Evolutionary conservation across 1,284 basidiomycete genomes (phyloP), one percentile per base, ranked within the genome.

Genomic region (Tranzscheliella williamsii): DNA sequence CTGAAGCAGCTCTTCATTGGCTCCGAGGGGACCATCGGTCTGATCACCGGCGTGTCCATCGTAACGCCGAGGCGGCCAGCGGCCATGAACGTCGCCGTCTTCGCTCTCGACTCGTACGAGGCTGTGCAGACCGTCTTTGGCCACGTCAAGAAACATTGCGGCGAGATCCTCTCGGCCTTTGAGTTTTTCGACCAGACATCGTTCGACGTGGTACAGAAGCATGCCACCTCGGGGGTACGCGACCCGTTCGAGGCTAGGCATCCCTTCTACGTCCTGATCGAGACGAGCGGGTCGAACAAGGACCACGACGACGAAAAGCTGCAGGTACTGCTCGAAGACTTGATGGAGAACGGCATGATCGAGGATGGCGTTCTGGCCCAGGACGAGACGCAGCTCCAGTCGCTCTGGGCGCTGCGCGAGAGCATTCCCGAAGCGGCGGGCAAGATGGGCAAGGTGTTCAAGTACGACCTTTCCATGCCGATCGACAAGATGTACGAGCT

Each of bases 291-390:
- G 22, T 89, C 90, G 27, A 88, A 90, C 64, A 84, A 87, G 50
- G 91, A 94, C 56, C 95, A 98, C 75, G 95, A 99, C 74, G 89
- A 92, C 76, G 90, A 91, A 89, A 99, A 98, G 90, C 83, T 99
- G 24, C 84, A 84, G 36, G 81, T 81, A 36, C 82, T 98, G 7
- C 83, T 98, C 9, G 90, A 95, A 76, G 81, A 82, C 26, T 82
- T 99, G 8, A 81, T 97, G 69, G 85, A 86, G 44, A 87, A 89
- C 34, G 79, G 83, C 27, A 82, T 93, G 37, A 88, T 96, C 63
- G 86, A 85, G 48, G 93, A 92, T 24, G 95, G 95, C 33, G 91
- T 94, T 0, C 82, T 98, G 16, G 91, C 95, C 0, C 92, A 97
- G 74, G 90, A 89, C 38, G 87, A 90, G 17, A 85, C 87, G 0